phyloP scores from a whole-genome alignment of 805 yeast species.

The Henningerozyma blattae region DNA sequence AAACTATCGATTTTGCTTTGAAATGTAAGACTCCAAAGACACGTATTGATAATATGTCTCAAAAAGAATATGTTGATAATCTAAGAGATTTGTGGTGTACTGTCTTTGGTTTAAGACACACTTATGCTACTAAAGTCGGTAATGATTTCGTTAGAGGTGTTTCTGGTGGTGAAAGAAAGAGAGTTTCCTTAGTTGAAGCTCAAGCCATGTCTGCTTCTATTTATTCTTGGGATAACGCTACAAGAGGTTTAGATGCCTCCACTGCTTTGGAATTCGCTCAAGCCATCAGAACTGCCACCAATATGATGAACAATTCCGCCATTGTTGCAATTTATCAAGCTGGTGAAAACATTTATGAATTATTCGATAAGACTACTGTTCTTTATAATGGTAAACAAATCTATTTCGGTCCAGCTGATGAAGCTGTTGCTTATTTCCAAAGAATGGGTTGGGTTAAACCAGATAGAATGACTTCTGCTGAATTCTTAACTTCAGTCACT shows the following conservation, averaged over 20 bases:
- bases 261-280: slow-evolving; percentile 56
- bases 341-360: slow-evolving; percentile 48
- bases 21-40: slow-evolving; percentile 36
- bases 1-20: slow-evolving; percentile 38
- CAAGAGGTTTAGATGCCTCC: slow-evolving; percentile 60
- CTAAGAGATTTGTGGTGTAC: slow-evolving; percentile 43
- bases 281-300: slow-evolving; percentile 47
- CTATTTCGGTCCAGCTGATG: slow-evolving; percentile 41
- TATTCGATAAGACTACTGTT: slow-evolving; percentile 50
- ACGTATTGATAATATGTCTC: slow-evolving; percentile 33
- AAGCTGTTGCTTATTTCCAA: slow-evolving; percentile 43
- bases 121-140: slow-evolving; percentile 55
- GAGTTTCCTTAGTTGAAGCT: slow-evolving; percentile 61
- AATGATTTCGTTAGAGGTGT: slow-evolving; percentile 58
- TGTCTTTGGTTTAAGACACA: slow-evolving; percentile 40
- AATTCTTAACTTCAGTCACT: slow-evolving; percentile 54
- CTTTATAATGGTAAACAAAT: slow-evolving; percentile 51
- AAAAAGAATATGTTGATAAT: slow-evolving; percentile 36
- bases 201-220: slow-evolving; percentile 40
- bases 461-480: slow-evolving; percentile 56
- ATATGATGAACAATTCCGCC: slow-evolving; percentile 43
- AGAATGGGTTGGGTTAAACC: slow-evolving; percentile 54
- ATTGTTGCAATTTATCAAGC: slow-evolving; percentile 60
- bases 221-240: slow-evolving; percentile 58
- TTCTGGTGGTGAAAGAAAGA: slow-evolving; percentile 66